Base-by-base conservation (phyloP, 108 stramenopile genomes). In the Nitzschia sp. region DNA sequence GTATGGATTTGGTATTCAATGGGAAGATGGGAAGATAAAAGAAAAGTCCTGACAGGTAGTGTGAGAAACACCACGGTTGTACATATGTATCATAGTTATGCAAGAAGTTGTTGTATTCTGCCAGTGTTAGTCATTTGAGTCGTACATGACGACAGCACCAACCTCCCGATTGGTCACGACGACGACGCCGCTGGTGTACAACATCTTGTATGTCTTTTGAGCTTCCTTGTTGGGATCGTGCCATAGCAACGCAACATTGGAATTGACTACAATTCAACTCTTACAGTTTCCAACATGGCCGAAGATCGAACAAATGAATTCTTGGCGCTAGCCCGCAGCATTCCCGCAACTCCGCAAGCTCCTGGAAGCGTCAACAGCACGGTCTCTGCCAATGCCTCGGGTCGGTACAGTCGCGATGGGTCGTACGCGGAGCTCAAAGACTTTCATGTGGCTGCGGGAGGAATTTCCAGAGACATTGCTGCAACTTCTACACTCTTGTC, bases 251-350 rank as follows among this genome's bases (percentile, higher is more conserved):
- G 29, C 29, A 34, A 34, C 29, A 5, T 34, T 34, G 29, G 29
- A 1, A 34, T 34, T 34, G 29, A 34, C 29, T 1, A 34, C 29
- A 34, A 34, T 1, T 5, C 48, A 19, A 50, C 17, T 50, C 48
- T 34, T 34, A 34, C 29, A 34, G 6, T 48, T 17, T 48, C 2
- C 2, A 48, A 17, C 5, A 88, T 88, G 84, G 80, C 83, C 25
- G 80, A 80, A 62, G 80, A 92, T 63, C 74, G 91, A 60, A 89
- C 86, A 38, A 41, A 70, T 38, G 91, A 92, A 78, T 92, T 92
- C 68, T 59, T 87, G 54, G 55, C 86, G 17, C 48, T 92, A 57
- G 91, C 88, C 63, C 84, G 75, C 24, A 72, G 70, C 41, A 41
- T 85, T 40, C 77, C 78, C 0, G 71, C 44, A 12, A 62, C 38